These are phyloP conservation scores for Kandelia obovata DNA, from an alignment of 345 rosid species.

Conservation along the genomic window DNA sequence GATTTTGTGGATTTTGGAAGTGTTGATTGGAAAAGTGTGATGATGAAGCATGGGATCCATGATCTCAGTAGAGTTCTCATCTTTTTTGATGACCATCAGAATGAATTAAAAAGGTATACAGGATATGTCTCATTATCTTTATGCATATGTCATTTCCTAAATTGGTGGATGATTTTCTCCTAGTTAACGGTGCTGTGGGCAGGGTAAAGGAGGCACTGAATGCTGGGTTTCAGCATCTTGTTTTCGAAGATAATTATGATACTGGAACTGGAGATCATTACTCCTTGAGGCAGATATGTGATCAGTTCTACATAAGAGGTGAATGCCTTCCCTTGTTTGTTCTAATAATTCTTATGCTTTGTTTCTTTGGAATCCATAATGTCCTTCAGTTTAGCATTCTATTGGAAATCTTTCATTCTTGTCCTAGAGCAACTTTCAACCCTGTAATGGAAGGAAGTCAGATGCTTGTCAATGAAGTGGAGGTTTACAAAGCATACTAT, in stretches of 20 bases:
- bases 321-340: not conserved
- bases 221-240: constrained; percentile 82
- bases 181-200: constrained; percentile 22
- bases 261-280: constrained; percentile 99
- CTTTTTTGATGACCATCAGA: constrained; percentile 97
- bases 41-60: constrained; percentile 57
- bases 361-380: not conserved
- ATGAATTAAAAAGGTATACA: constrained; percentile 83
- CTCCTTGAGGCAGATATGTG: constrained; percentile 95
- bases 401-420: not conserved
- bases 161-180: constrained; percentile 9
- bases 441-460: not conserved
- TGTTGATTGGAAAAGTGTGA: constrained; percentile 71
- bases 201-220: constrained; percentile 81
- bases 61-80: constrained; percentile 66
- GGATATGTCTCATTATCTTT: constrained; percentile 3
- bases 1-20: constrained; percentile 95
- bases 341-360: not conserved
- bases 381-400: not conserved
- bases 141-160: not conserved
- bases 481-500: not conserved
- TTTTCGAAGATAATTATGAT: constrained; percentile 97
- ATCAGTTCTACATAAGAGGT: constrained; percentile 87
- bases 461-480: not conserved
- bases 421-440: not conserved